Evolutionary conservation across 1,284 basidiomycete genomes (phyloP), one percentile per base, ranked within the genome.

Genomic region (Rhodotorula sp.): DNA sequence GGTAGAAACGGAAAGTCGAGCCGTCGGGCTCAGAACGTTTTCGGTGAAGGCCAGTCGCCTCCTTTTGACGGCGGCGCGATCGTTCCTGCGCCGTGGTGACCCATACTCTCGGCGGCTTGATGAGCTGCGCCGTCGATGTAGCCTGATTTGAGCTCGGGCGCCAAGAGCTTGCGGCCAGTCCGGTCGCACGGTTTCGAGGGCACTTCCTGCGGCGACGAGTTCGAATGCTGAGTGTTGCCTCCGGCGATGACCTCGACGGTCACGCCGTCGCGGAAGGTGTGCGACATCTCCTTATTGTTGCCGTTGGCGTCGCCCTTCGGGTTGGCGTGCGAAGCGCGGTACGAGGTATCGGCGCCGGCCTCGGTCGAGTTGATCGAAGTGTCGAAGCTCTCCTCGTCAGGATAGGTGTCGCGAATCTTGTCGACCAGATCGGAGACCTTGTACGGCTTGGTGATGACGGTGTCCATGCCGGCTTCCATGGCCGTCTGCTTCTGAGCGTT

Each of bases 391-490:
- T 21, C 26, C 10, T 31, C 39, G 43, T 66, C 59, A 39, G 58
- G 64, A 6, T 26, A 20, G 23, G 52, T 51, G 54, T 58, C 56
- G 12, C 52, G 58, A 46, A 72, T 72, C 23, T 66, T 68, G n/a
- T 58, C 64, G 43, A 72, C 47, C 12, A 72, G 57, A 51, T 72
- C 67, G 20, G 59, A 61, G 14, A 72, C 61, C 46, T 71, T 69
- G 69, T 71, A 74, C 20, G 72, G 72, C 47, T 71, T 74, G 2
- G 72, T 71, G 3, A 74, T 58, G 54, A 74, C 65, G 5, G 62
- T 59, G 20, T 75, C 73, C 65, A 72, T 68, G 10, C 73, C 73
- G 3, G 70, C 70, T 0, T 68, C 68, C n/a, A 70, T 51, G 15
- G 65, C 68, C 5, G 61, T 51, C 21, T 69, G 46, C 20, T 65